phyloP scores from a whole-genome alignment of 2,329 filamentous ascomycete genomes.

The Exutisphaerella laricina region DNA sequence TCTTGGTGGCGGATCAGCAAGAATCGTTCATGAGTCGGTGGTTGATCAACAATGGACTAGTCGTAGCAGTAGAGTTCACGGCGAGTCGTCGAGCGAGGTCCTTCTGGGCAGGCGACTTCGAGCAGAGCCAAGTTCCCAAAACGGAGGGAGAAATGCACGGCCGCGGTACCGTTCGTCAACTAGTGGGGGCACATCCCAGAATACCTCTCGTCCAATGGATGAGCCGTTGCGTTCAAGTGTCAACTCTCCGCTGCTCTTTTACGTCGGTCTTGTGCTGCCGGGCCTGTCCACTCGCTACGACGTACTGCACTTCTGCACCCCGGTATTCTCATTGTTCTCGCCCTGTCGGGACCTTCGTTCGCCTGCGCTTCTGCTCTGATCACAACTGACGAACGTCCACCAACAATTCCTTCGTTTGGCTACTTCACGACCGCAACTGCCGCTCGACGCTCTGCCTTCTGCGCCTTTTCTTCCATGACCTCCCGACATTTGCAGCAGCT shows the following conservation, averaged over 20 bases:
- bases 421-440: constrained; percentile 1
- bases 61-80: no score
- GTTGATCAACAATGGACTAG: no score
- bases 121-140: constrained; percentile 6
- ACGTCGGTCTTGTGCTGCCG: constrained; percentile 7
- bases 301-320: constrained; percentile 10
- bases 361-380: no score
- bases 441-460: background rate
- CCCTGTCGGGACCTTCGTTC: constrained; percentile 5
- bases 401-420: background rate
- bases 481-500: background rate
- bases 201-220: constrained; percentile 11
- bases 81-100: no score
- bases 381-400: background rate
- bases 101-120: no score
- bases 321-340: constrained; percentile 9
- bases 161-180: constrained; percentile 6
- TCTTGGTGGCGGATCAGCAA: no score
- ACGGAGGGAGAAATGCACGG: constrained; percentile 12
- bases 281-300: constrained; percentile 10
- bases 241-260: constrained; percentile 9
- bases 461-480: background rate
- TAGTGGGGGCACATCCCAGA: constrained; percentile 17
- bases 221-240: constrained; percentile 11
- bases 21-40: no score